Percentiles rank a stretch among this genome's conserved stretches.
Conservation (phyloP, 2,329 filamentous ascomycete species). For the Tolypocladium album region DNA sequence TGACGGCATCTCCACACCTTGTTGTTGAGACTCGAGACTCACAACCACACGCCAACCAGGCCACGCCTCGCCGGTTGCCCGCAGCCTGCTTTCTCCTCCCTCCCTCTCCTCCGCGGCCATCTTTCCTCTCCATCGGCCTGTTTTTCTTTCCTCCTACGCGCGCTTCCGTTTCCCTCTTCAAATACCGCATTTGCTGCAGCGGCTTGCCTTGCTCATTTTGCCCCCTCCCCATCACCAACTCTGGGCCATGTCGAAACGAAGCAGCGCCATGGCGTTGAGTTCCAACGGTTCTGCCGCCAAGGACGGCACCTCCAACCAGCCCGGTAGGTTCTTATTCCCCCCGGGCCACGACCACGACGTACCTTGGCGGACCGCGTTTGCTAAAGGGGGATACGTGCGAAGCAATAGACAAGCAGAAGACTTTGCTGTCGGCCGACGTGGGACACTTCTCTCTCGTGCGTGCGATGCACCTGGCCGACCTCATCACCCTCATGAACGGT, state of each 20-base stretch:
- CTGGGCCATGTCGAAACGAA: constrained; percentile 53
- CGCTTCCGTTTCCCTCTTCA: neutral
- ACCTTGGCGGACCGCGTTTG: neutral
- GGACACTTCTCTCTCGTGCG: constrained; percentile 63
- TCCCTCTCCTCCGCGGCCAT: neutral
- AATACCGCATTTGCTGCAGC: neutral
- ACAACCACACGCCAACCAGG: neutral
- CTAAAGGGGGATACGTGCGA: neutral
- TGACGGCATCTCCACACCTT: neutral
- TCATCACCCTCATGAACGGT: constrained; percentile 78
- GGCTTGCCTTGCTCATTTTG: neutral
- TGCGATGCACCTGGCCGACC: constrained; percentile 68
- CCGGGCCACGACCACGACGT: neutral
- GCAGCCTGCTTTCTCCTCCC: neutral
- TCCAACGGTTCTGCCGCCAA: constrained; percentile 16
- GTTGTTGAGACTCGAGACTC: neutral
- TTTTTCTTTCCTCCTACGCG: too few species aligned
- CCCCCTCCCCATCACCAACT: constrained; percentile 4
- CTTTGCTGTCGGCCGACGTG: constrained; percentile 56
- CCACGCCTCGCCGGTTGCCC: neutral
- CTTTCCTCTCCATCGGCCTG: neutral
- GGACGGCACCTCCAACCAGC: constrained; percentile 16
- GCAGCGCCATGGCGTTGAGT: constrained; percentile 24
- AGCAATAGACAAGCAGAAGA: constrained; percentile 68
- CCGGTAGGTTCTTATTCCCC: constrained; percentile 22